These are phyloP conservation scores for Diaporthe eres DNA, from an alignment of 2,329 filamentous ascomycete genomes.

Conservation along the genomic window DNA sequence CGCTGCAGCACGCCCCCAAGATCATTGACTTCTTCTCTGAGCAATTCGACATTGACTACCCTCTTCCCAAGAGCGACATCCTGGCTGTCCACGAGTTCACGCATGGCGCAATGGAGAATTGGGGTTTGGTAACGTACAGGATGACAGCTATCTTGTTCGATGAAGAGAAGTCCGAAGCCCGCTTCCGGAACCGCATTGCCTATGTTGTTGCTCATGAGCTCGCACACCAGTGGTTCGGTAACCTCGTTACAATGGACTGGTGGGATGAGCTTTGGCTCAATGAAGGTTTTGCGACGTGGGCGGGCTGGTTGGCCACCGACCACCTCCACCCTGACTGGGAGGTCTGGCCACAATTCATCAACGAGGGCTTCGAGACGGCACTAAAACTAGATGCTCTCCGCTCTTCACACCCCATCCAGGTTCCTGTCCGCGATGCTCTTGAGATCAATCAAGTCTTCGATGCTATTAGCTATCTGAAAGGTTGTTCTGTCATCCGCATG, in stretches of 20 bases:
- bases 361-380: slow-evolving; percentile 92
- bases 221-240: slow-evolving; percentile 98
- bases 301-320: slow-evolving; percentile 93
- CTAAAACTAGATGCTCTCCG: slow-evolving; percentile 92
- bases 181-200: slow-evolving; percentile 93
- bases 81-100: slow-evolving; percentile 95
- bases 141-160: slow-evolving; percentile 98
- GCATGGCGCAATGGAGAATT: slow-evolving; percentile 92
- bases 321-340: slow-evolving; percentile 97
- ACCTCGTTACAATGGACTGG: slow-evolving; percentile 98
- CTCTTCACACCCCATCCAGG: slow-evolving; percentile 95
- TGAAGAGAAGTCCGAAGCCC: slow-evolving; percentile 88
- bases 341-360: slow-evolving; percentile 97
- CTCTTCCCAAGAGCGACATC: slow-evolving; percentile 91
- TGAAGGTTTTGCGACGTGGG: slow-evolving; percentile 98
- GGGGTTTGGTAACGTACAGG: slow-evolving; percentile 95
- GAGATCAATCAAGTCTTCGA: slow-evolving; percentile 99
- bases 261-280: slow-evolving; percentile 99
- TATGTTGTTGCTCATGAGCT: slow-evolving; percentile 99
- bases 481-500: slow-evolving; percentile 97
- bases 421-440: slow-evolving; percentile 91
- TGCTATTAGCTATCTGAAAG: slow-evolving; percentile 95
- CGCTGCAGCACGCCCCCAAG: slow-evolving; percentile 90
- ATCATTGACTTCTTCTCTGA: slow-evolving; percentile 98
- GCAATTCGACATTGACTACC: slow-evolving; percentile 93